Evolutionary conservation across 345 rosid genomes (phyloP).

Genomic region (Isatis tinctoria): DNA sequence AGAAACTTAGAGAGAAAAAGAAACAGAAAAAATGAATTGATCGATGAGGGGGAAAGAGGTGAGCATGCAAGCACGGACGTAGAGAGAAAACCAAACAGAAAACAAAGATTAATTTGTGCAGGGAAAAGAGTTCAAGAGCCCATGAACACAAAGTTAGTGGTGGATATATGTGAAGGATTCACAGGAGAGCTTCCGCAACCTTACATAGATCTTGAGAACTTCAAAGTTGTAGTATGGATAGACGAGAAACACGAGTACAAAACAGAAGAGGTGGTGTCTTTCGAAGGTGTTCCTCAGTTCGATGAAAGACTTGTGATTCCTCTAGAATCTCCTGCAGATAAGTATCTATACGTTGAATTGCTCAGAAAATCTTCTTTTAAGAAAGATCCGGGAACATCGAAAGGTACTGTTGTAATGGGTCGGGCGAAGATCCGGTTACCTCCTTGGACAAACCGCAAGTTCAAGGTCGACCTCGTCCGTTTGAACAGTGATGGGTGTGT

Average conservation of each 20-base stretch:
- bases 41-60: too few relatives aligned
- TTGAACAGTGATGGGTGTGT: neutral
- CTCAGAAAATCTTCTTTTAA: neutral
- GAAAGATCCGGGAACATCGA: neutral
- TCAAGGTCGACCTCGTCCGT: neutral
- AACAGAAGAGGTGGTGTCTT: neutral
- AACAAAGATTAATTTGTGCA: neutral
- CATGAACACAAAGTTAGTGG: neutral
- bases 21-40: too few relatives aligned
- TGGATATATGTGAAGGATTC: neutral
- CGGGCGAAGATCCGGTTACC: neutral
- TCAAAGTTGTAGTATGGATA: neutral
- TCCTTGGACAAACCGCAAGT: neutral
- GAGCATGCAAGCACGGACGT: neutral
- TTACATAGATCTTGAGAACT: neutral
- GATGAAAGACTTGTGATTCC: neutral
- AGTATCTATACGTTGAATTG: slow-evolving; percentile 4
- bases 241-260: neutral
- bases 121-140: neutral
- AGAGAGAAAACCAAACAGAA: neutral
- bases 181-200: neutral
- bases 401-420: neutral
- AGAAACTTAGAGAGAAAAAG: too few relatives aligned
- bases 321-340: neutral
- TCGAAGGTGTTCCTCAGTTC: neutral